Percentiles rank a stretch among this genome's conserved stretches.
phyloP scores from a whole-genome alignment of 1,284 basidiomycete genomes.

The Cryptococcus sp. region DNA sequence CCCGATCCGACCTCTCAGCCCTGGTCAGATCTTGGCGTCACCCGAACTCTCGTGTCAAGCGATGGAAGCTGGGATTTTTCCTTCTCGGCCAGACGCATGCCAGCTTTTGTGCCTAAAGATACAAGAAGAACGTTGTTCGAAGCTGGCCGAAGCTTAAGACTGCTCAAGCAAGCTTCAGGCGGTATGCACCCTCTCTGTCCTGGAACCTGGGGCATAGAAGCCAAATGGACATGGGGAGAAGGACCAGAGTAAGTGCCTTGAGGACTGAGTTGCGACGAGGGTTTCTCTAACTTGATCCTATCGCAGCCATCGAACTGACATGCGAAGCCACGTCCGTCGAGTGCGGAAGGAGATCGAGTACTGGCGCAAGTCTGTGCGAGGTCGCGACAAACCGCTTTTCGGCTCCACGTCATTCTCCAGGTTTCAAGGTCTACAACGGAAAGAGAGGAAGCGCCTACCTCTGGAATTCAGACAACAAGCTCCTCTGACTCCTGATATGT shows the following conservation, averaged over 20 bases:
- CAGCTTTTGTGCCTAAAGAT: conserved; percentile 40
- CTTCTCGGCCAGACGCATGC: conserved; percentile 40
- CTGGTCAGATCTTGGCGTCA: conserved; percentile 49
- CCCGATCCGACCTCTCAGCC: conserved; percentile 34
- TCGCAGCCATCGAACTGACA: background rate
- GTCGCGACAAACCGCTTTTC: conserved; percentile 19
- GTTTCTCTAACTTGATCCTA: background rate
- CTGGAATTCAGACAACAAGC: conserved; percentile 17
- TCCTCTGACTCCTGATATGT: background rate
- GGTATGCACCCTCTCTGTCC: conserved; percentile 41
- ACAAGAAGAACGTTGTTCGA: conserved; percentile 42
- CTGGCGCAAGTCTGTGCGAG: conserved; percentile 27
- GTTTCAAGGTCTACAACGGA: conserved; percentile 7
- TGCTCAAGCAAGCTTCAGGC: conserved; percentile 39
- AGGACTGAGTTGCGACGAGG: background rate
- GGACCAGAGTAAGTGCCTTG: conserved; percentile 7
- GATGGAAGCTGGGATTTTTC: conserved; percentile 33
- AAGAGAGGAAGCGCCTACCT: conserved; percentile 28
- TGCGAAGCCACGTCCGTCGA: conserved; percentile 8
- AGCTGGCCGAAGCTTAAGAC: conserved; percentile 41
- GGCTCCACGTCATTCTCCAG: conserved; percentile 16
- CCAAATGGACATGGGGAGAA: conserved; percentile 38
- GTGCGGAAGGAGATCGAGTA: conserved; percentile 34
- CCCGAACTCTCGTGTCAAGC: conserved; percentile 11
- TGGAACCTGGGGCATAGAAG: conserved; percentile 29